Conservation (phyloP, 2,329 filamentous ascomycete species). For the Chrysoporthe austroafricana region DNA sequence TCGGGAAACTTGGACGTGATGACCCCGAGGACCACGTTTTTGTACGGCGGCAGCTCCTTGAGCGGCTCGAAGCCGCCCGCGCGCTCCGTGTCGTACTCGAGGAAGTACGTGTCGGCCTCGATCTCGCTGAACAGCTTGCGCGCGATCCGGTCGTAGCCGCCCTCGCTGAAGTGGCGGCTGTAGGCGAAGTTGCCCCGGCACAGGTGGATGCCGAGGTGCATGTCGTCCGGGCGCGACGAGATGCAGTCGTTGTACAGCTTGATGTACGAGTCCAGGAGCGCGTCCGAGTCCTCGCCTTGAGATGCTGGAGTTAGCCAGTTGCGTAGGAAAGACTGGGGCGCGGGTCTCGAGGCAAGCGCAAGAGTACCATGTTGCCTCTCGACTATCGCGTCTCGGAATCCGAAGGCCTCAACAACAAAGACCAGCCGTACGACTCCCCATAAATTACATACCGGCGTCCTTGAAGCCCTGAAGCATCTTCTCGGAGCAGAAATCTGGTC, state of each 20-base stretch:
- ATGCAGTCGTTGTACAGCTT: conserved; percentile 75
- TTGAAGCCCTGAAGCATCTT: conserved; percentile 64
- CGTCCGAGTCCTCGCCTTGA: conserved; percentile 58
- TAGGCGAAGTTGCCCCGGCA: conserved; percentile 66
- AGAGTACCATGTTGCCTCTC: too few relatives aligned
- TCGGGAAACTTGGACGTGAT: conserved; percentile 64
- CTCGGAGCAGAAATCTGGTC: conserved; percentile 67
- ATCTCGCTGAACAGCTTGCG: conserved; percentile 62
- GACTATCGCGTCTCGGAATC: too few relatives aligned
- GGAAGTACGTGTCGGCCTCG: conserved; percentile 51
- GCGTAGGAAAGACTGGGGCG: neutral
- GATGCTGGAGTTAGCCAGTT: neutral
- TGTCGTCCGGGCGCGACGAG: conserved; percentile 61
- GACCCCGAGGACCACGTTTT: conserved; percentile 65
- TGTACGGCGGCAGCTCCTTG: conserved; percentile 59
- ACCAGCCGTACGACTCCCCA: neutral
- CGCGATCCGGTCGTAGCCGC: conserved; percentile 66
- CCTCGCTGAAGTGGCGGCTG: conserved; percentile 66
- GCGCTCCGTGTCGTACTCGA: conserved; percentile 59
- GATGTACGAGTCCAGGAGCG: conserved; percentile 71
- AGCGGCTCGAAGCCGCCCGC: conserved; percentile 67
- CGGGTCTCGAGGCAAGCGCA: too few relatives aligned
- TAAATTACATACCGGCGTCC: conserved; percentile 46
- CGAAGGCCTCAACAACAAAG: neutral
- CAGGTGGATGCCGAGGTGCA: conserved; percentile 74